Evolutionary conservation across 2,329 filamentous ascomycete genomes (phyloP).

Genomic region (Colletotrichum aenigma): DNA sequence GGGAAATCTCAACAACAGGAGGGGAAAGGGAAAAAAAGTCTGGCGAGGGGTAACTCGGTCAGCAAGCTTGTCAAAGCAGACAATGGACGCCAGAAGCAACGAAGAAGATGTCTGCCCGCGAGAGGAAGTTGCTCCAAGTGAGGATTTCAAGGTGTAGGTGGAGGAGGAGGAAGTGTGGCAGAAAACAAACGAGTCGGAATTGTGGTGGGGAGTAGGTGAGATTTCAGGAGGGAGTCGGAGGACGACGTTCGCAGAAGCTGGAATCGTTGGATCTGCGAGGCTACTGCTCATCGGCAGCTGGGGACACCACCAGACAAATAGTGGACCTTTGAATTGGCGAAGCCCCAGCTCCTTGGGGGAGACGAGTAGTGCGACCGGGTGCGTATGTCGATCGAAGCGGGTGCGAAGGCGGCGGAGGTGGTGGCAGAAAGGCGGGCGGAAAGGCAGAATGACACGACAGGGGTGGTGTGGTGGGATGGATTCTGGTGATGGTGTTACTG

Average conservation of each 20-base stretch:
- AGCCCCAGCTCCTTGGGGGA: conserved; percentile 17
- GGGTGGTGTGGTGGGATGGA: background rate
- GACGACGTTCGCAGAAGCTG: conserved; percentile 23
- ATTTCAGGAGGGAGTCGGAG: conserved; percentile 21
- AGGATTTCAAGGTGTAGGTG: conserved; percentile 8
- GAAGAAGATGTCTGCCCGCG: conserved; percentile 11
- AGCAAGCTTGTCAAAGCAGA: conserved; percentile 21
- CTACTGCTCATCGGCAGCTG: conserved; percentile 22
- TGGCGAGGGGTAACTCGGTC: conserved; percentile 20
- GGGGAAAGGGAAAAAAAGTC: conserved; percentile 17
- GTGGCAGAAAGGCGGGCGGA: background rate
- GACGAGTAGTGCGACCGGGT: background rate
- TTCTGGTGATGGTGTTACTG: background rate
- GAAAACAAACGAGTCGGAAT: conserved; percentile 18
- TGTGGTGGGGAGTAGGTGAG: conserved; percentile 22
- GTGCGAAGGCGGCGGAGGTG: conserved; percentile 8
- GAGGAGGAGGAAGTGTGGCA: conserved; percentile 19
- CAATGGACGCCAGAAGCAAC: conserved; percentile 19
- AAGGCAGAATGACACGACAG: conserved; percentile 7
- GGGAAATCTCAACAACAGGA: conserved; percentile 13
- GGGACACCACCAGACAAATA: conserved; percentile 25
- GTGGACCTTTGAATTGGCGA: conserved; percentile 22
- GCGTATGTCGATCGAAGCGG: conserved; percentile 1
- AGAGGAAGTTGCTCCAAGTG: conserved; percentile 3
- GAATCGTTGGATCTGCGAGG: conserved; percentile 25